Conservation (phyloP, 2,329 filamentous ascomycete genomes). For the Alternaria incomplexa region DNA sequence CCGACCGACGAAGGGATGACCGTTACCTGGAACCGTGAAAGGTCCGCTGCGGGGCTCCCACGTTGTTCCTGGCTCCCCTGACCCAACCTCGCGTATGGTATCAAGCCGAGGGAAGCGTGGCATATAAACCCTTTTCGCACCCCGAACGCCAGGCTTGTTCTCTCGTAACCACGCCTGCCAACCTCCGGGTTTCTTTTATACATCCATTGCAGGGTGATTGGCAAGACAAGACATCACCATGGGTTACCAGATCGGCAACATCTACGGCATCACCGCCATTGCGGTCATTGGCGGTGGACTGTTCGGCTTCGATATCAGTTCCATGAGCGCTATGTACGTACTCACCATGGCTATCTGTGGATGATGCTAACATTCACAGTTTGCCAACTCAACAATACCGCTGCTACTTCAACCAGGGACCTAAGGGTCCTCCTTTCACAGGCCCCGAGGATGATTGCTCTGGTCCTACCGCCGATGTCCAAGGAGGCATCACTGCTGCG, state of each 20-base stretch:
- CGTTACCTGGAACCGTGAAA: conserved; percentile 18
- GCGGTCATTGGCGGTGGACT: conserved; percentile 70
- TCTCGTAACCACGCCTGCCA: conserved; percentile 3
- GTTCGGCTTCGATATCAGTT: conserved; percentile 81
- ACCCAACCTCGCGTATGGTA: conserved; percentile 5
- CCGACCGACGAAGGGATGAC: conserved; percentile 6
- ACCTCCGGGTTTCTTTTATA: conserved; percentile 7
- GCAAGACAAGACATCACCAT: conserved; percentile 7
- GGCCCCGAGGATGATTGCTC: conserved; percentile 53
- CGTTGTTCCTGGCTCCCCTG: conserved; percentile 17
- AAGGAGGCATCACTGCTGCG: conserved; percentile 64
- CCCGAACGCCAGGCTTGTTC: not conserved
- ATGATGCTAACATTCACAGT: conserved; percentile 47
- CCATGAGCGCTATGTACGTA: conserved; percentile 64
- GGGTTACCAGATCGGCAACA: conserved; percentile 58
- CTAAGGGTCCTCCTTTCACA: conserved; percentile 40
- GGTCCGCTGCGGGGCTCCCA: conserved; percentile 25
- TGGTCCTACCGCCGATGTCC: conserved; percentile 60
- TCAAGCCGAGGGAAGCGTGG: conserved; percentile 4
- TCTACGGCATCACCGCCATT: conserved; percentile 65
- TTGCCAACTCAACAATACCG: conserved; percentile 72
- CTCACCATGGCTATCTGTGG: too few relatives aligned
- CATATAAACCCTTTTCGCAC: conserved; percentile 23
- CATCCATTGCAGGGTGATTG: not conserved
- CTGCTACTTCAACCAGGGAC: conserved; percentile 70